These are phyloP conservation scores for Aspergillus intermedius DNA, from an alignment of 2,329 filamentous ascomycete genomes.

Conservation along the genomic window DNA sequence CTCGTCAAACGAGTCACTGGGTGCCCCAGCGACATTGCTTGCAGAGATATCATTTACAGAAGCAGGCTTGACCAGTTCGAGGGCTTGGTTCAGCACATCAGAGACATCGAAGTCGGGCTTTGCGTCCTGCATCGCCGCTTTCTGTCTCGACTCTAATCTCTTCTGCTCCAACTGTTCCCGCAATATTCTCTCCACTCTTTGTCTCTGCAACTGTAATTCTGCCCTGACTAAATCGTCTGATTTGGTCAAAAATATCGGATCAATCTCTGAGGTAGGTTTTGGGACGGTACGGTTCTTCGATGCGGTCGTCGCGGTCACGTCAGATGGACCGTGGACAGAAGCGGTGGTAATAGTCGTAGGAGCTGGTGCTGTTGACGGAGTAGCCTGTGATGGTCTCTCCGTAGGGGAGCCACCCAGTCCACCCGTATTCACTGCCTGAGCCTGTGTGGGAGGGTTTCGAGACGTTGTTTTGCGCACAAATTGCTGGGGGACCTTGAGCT, in stretches of 20 bases:
- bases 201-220: conserved; percentile 71
- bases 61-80: conserved; percentile 64
- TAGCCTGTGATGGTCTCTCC: conserved; percentile 11
- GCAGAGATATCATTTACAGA: conserved; percentile 48
- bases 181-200: conserved; percentile 70
- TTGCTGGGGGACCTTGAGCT: conserved; percentile 52
- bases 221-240: conserved; percentile 77
- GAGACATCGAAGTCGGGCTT: conserved; percentile 63
- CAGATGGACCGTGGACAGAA: conserved; percentile 15
- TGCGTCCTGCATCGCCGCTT: conserved; percentile 46
- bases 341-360: conserved; percentile 13
- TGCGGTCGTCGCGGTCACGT: conserved; percentile 13
- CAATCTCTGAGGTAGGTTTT: conserved; percentile 60
- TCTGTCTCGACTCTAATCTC: conserved; percentile 43
- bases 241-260: conserved; percentile 79
- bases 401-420: conserved; percentile 13
- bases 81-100: conserved; percentile 65
- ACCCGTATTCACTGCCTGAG: conserved; percentile 21
- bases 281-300: conserved; percentile 34
- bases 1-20: conserved; percentile 80
- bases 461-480: conserved; percentile 39
- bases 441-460: conserved; percentile 26
- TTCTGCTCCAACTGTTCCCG: conserved; percentile 70
- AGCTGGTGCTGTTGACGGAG: conserved; percentile 14
- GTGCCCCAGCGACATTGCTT: conserved; percentile 56